Conservation (phyloP, 805 yeast species). For the Monosporozyma yasuniensis region DNA sequence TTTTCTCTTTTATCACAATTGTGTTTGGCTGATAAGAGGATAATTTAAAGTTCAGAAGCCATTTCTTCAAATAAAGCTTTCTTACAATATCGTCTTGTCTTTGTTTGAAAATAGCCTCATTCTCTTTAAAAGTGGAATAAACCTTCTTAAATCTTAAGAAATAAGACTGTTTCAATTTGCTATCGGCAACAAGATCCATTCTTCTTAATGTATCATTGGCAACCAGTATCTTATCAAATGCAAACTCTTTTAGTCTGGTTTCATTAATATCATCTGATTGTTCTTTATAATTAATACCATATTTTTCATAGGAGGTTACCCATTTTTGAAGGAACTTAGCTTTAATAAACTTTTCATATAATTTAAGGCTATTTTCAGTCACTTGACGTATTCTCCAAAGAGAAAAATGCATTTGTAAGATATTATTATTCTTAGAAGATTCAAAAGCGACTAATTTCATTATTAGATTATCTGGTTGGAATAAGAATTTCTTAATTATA, state of each 20-base stretch:
- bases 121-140: not conserved
- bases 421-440: slow-evolving; percentile 6
- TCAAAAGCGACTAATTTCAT: slow-evolving; percentile 20
- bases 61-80: not conserved
- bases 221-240: slow-evolving; percentile 9
- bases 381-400: slow-evolving; percentile 13
- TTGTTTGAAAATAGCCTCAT: not conserved
- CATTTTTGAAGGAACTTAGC: slow-evolving; percentile 5
- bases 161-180: slow-evolving; percentile 15
- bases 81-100: not conserved
- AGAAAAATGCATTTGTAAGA: slow-evolving; percentile 7
- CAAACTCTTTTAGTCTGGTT: slow-evolving; percentile 11
- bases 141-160: slow-evolving; percentile 8
- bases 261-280: slow-evolving; percentile 7
- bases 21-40: not conserved
- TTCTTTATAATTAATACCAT: not conserved
- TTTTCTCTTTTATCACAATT: not conserved
- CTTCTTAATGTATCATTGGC: slow-evolving; percentile 10
- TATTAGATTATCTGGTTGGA: slow-evolving; percentile 18
- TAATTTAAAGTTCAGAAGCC: not conserved
- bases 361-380: not conserved
- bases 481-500: slow-evolving; percentile 12
- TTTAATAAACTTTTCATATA: slow-evolving; percentile 8
- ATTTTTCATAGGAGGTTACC: not conserved
- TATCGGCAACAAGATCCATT: slow-evolving; percentile 18